These are phyloP conservation scores for Talaromyces sp. DNA, from an alignment of 2,329 filamentous ascomycete genomes.

Conservation along the genomic window DNA sequence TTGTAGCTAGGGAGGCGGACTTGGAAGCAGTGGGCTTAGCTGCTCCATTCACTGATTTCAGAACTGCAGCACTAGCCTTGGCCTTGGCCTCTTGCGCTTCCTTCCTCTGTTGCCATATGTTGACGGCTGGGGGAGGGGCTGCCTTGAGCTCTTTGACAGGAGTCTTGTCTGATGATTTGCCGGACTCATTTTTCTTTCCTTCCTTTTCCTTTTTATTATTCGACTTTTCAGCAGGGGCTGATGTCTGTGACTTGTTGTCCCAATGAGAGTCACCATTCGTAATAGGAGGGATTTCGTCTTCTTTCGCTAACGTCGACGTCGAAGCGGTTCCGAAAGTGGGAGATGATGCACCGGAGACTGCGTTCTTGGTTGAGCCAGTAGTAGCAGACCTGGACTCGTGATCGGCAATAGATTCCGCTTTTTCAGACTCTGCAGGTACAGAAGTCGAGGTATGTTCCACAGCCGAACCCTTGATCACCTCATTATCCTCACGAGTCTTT, in stretches of 20 bases:
- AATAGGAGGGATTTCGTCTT: conserved; percentile 60
- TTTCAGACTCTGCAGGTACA: conserved; percentile 51
- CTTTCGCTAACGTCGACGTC: conserved; percentile 54
- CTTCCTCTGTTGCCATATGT: conserved; percentile 80
- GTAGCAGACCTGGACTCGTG: conserved; percentile 35
- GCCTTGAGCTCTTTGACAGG: conserved; percentile 66
- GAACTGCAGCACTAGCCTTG: conserved; percentile 36
- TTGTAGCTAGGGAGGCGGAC: conserved; percentile 23
- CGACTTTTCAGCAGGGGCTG: conserved; percentile 59
- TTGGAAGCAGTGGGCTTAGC: conserved; percentile 27
- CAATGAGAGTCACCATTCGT: conserved; percentile 65
- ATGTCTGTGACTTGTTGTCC: conserved; percentile 62
- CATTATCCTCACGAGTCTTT: conserved; percentile 30
- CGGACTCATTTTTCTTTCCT: conserved; percentile 52
- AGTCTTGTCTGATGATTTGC: conserved; percentile 56
- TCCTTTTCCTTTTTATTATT: conserved; percentile 40
- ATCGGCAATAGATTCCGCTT: conserved; percentile 28
- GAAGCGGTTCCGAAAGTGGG: conserved; percentile 55
- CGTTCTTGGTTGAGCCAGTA: conserved; percentile 28
- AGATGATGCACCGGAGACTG: conserved; percentile 47
- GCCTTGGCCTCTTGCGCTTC: conserved; percentile 59
- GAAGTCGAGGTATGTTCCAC: conserved; percentile 31
- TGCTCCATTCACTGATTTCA: conserved; percentile 25
- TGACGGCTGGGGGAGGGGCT: conserved; percentile 77
- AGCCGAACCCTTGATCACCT: conserved; percentile 28